Base-by-base conservation (phyloP, 108 stramenopile species). In the Hondaea fermentalgiana region DNA sequence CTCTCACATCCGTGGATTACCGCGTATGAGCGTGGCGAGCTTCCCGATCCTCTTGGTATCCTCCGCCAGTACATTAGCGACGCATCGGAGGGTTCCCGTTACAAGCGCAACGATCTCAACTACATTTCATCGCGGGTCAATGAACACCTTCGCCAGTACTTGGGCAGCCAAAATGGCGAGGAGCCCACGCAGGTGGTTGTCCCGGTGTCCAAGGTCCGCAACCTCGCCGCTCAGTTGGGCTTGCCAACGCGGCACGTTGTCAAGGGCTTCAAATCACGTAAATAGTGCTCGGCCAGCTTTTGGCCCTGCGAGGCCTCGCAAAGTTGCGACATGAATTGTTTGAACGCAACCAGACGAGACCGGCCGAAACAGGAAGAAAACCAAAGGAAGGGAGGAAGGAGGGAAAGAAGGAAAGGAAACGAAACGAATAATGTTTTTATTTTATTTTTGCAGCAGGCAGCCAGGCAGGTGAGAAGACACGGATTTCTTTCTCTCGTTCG, bases 1-100 rank as follows among this genome's bases (percentile, higher is more conserved):
- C 91, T 94, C 47, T 44, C 83, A 60, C 93, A 93, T 59, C 90
- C 88, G 5, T 94, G 92, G 57, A 51, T 94, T 6, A 55, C n/a
- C 12, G 23, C 19, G 51, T 83, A 83, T 45, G 76, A 83, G 45
- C 76, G 76, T 12, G 49, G 51, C 49, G 76, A 83, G 3, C 19
- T 6, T 6, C 76, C 76, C 2, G 45, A 83, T 23, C 76, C 76
- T 6, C 76, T 83, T 23, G 76, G 49, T 12, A 25, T 53, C 19
- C 51, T 83, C 23, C 76, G 76, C n/a, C 51, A 47, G 76, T 83
- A 83, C 51, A 83, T 83, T 83, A 53, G 25, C 23, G 49, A 53
- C 12, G 76, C 76, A 8, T 47, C 76, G 6, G 76, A 83, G 3
- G 76, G 76, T 23, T 53, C 45, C 49, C 76, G 76, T 6, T 83